Evolutionary conservation across 305 asterid genomes (phyloP).

Genomic region (Fraxinus platypoda): DNA sequence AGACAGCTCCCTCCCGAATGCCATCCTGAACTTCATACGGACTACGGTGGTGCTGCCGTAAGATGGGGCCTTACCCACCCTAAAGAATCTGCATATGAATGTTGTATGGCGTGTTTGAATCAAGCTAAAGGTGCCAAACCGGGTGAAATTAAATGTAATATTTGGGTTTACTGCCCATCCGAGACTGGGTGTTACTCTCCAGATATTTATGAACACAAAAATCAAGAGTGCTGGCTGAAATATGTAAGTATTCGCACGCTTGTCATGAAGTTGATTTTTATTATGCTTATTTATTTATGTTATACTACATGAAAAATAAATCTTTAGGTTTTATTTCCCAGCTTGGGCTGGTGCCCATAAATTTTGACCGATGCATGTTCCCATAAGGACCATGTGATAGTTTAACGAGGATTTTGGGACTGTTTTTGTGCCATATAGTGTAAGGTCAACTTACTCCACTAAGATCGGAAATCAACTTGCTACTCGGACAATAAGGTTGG

Average conservation of each 20-base stretch:
- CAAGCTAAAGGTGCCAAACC: slow-evolving; percentile 72
- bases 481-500: neutral
- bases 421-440: neutral
- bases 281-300: neutral
- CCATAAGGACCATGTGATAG: neutral
- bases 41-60: slow-evolving; percentile 82
- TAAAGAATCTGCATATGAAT: slow-evolving; percentile 85
- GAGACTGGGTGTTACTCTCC: slow-evolving; percentile 82
- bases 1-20: slow-evolving; percentile 80
- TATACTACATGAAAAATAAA: neutral
- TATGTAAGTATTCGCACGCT: slow-evolving; percentile 46
- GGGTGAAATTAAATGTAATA: slow-evolving; percentile 61
- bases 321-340: neutral
- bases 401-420: neutral
- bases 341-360: neutral
- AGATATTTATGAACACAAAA: slow-evolving; percentile 73
- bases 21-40: slow-evolving; percentile 73
- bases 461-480: neutral
- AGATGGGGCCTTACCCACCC: slow-evolving; percentile 94
- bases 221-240: slow-evolving; percentile 92
- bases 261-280: neutral
- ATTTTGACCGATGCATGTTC: neutral
- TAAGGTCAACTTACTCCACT: neutral
- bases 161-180: slow-evolving; percentile 88
- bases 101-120: slow-evolving; percentile 86